Conservation (phyloP, 2,329 filamentous ascomycete genomes). For the Colletotrichum eremochloae region DNA sequence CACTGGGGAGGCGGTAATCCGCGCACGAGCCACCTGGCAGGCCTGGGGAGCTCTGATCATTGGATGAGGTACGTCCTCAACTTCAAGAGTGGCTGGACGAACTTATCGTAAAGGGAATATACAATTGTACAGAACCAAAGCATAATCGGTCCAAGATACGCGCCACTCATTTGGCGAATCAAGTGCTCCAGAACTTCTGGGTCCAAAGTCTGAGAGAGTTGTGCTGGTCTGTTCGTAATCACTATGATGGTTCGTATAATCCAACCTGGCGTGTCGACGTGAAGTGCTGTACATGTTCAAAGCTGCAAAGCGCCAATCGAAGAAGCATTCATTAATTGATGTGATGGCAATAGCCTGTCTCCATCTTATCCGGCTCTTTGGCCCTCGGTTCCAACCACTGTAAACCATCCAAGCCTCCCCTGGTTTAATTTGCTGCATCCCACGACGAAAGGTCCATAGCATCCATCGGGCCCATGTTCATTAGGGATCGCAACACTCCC, state of each 20-base stretch:
- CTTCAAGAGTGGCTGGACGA: background rate
- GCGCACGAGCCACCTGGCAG: slow-evolving; percentile 22
- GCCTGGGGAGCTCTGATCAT: background rate
- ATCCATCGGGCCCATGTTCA: slow-evolving; percentile 72
- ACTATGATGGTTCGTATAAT: background rate
- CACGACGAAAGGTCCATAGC: slow-evolving; percentile 68
- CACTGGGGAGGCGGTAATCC: slow-evolving; percentile 24
- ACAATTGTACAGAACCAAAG: background rate
- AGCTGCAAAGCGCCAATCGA: background rate
- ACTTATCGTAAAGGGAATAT: background rate
- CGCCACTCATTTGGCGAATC: background rate
- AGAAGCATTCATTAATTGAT: background rate
- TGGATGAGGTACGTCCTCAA: too few species aligned
- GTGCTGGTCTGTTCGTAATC: background rate
- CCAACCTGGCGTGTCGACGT: background rate
- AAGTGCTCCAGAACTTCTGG: background rate
- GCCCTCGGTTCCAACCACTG: slow-evolving; percentile 4
- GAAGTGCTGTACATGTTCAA: slow-evolving; percentile 3
- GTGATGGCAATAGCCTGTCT: background rate
- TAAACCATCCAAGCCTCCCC: background rate
- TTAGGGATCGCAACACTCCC: slow-evolving; percentile 68
- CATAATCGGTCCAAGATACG: background rate
- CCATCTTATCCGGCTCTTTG: background rate
- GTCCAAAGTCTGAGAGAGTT: background rate
- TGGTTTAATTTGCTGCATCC: slow-evolving; percentile 52